Percentiles rank a stretch among this genome's conserved stretches.
Evolutionary conservation across 306 rosid species (phyloP).

Genomic region (Cicer cuneatum): DNA sequence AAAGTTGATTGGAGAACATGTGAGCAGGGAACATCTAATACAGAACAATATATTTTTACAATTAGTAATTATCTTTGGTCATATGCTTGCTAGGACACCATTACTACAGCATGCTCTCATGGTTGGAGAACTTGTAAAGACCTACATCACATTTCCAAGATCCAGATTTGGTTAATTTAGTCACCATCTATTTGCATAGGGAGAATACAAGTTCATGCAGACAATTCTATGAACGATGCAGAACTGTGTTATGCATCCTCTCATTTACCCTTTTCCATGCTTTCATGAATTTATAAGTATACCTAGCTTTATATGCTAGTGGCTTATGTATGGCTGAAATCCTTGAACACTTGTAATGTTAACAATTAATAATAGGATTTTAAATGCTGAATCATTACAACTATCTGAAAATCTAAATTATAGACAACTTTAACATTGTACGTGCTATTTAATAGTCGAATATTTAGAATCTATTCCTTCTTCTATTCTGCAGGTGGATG

Average conservation of each 20-base stretch:
- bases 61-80: neutral
- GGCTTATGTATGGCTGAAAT: constrained; percentile 16
- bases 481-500: constrained; percentile 78
- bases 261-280: neutral
- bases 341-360: constrained; percentile 1
- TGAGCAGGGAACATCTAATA: neutral
- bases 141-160: constrained; percentile 19
- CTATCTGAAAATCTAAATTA: constrained; percentile 19
- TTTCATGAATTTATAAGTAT: neutral
- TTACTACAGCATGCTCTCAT: constrained; percentile 1
- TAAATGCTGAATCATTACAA: neutral
- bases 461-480: constrained; percentile 21
- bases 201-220: constrained; percentile 7
- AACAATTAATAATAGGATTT: neutral
- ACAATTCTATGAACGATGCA: constrained; percentile 13
- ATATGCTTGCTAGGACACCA: constrained; percentile 16
- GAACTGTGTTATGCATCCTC: neutral
- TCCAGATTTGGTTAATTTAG: constrained; percentile 8
- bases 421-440: neutral
- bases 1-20: neutral
- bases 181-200: constrained; percentile 4
- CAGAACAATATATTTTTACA: constrained; percentile 6
- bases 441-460: constrained; percentile 6
- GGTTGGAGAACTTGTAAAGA: constrained; percentile 24
- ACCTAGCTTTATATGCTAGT: neutral